Percentiles rank a stretch among this genome's conserved stretches.
Evolutionary conservation across 129 eudicot genomes (phyloP).

Genomic region (Smallanthus sonchifolius): DNA sequence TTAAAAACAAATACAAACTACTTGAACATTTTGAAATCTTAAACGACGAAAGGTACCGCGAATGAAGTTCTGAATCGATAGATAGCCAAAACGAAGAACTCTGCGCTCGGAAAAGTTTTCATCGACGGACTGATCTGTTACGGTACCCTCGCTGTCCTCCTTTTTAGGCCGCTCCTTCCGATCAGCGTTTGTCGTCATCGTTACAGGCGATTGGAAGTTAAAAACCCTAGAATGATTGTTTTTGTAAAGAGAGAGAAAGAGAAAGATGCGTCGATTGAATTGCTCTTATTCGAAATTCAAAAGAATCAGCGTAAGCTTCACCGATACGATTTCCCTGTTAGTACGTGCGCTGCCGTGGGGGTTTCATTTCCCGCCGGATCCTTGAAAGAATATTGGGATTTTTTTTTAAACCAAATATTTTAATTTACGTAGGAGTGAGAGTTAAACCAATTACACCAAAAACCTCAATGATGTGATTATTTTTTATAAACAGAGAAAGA

Average conservation of each 20-base stretch:
- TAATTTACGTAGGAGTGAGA: too few species aligned
- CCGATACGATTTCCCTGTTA: background rate
- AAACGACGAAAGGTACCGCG: conserved; percentile 10
- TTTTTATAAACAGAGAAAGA: too few species aligned
- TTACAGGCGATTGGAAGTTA: background rate
- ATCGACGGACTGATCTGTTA: background rate
- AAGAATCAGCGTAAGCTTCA: background rate
- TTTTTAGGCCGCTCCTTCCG: background rate
- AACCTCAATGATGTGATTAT: too few species aligned
- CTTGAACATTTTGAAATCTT: too few species aligned
- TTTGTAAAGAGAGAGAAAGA: background rate
- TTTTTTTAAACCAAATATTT: too few species aligned
- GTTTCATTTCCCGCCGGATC: background rate
- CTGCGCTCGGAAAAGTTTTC: conserved; percentile 13
- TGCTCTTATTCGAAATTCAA: background rate
- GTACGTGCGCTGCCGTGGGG: background rate
- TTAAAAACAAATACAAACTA: background rate
- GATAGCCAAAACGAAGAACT: conserved; percentile 30
- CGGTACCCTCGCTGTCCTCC: background rate
- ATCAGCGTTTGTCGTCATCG: conserved; percentile 4
- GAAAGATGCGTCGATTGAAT: background rate
- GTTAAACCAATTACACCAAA: too few species aligned
- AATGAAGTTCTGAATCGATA: conserved; percentile 26
- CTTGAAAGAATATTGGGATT: too few species aligned
- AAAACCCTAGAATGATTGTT: conserved; percentile 2